Percentiles rank a stretch among this genome's conserved stretches.
Evolutionary conservation across 192 early-diverging fungal genomes (phyloP).

Genomic region (Ambispora gerdemannii): DNA sequence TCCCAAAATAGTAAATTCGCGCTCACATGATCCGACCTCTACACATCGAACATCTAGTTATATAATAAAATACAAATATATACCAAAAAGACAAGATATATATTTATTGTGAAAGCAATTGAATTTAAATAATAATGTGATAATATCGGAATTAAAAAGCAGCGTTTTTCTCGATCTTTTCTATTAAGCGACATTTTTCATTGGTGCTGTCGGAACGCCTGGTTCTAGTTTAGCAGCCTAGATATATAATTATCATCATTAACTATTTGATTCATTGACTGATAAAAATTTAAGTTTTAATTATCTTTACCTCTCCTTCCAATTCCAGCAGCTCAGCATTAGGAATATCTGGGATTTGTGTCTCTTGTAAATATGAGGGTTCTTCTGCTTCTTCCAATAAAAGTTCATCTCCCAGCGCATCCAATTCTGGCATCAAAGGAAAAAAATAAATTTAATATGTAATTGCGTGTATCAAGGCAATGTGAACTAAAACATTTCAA

Average conservation of each 20-base stretch:
- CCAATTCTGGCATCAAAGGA: constrained; percentile 76
- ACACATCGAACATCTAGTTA: no score
- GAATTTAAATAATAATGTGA: no score
- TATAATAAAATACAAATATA: no score
- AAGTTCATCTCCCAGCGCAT: constrained; percentile 92
- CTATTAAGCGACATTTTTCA: constrained; percentile 25
- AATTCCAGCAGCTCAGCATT: constrained; percentile 44
- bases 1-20: no score
- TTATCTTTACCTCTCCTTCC: constrained; percentile 46
- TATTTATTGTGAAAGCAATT: no score
- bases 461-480: no score
- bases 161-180: no score
- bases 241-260: not conserved
- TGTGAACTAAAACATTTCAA: no score
- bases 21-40: no score
- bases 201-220: constrained; percentile 1
- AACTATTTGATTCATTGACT: not conserved
- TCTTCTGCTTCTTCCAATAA: constrained; percentile 75
- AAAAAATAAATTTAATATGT: not conserved
- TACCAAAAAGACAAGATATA: no score
- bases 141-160: no score
- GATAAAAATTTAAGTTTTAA: not conserved
- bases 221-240: not conserved
- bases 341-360: constrained; percentile 44
- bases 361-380: constrained; percentile 84